A percentile compares a stretch with the other conserved stretches of the same genome.
Conservation (phyloP, 768 basidiomycete species). For the Leccinellum rugosiceps region DNA sequence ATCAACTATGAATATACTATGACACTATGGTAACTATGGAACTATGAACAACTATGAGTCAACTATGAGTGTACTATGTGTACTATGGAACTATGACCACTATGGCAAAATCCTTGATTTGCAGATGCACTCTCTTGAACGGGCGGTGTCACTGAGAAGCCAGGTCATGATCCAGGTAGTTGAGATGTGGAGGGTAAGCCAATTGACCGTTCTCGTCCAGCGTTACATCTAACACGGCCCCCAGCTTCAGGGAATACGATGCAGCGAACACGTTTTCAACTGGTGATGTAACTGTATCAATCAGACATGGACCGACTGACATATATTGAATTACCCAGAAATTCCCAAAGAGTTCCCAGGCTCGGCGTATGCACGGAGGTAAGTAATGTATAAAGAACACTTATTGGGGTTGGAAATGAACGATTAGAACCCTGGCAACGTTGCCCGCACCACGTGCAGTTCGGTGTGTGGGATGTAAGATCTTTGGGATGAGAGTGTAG, state of each 20-base stretch:
- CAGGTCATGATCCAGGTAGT: not conserved
- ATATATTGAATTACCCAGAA: not conserved
- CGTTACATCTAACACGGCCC: constrained; percentile 6
- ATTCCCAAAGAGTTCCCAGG: no score
- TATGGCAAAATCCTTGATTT: no score
- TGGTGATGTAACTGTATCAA: not conserved
- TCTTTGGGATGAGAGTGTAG: constrained; percentile 22
- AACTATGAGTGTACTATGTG: no score
- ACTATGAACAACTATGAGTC: no score
- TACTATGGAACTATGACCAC: no score
- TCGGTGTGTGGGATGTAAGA: constrained; percentile 59
- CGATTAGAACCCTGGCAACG: constrained; percentile 85
- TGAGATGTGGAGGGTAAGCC: not conserved
- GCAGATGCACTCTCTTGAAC: not conserved
- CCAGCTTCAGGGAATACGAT: constrained; percentile 19
- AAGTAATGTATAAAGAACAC: constrained; percentile 82
- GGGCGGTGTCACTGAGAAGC: constrained; percentile 1
- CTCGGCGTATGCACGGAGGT: constrained; percentile 72
- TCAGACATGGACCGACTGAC: constrained; percentile 4
- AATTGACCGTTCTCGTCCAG: constrained; percentile 3
- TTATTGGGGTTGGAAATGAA: constrained; percentile 76
- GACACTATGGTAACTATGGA: no score
- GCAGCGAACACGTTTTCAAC: not conserved
- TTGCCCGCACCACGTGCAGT: constrained; percentile 79
- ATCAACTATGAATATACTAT: no score